phyloP scores from a whole-genome alignment of 163 green algal species.

The Picocystis sp. region DNA sequence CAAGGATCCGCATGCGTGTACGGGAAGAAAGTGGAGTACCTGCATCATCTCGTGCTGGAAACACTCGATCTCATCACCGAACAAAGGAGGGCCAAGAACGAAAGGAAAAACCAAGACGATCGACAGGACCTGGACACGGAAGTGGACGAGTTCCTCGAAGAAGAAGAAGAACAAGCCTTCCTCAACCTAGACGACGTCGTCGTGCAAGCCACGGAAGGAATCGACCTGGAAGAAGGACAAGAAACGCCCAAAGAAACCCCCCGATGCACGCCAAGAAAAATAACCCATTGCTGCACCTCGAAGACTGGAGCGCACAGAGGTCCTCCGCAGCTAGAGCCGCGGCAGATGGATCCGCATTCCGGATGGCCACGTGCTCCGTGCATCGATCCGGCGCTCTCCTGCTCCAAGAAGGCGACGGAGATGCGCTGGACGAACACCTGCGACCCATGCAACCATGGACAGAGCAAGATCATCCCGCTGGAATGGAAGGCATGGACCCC shows the following conservation, averaged over 20 bases:
- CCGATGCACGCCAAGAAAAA: not conserved
- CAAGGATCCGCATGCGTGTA: conserved; percentile 68
- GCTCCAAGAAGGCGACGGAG: conserved; percentile 42
- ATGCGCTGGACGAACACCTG: conserved; percentile 39
- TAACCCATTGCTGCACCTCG: conserved; percentile 36
- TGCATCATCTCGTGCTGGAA: conserved; percentile 59
- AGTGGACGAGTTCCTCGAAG: conserved; percentile 4
- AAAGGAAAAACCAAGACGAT: not conserved
- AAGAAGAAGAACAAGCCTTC: conserved; percentile 23
- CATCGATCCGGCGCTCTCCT: conserved; percentile 59
- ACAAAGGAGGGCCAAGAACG: conserved; percentile 8
- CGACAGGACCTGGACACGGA: not conserved
- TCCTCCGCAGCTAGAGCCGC: not conserved
- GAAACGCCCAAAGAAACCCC: not conserved
- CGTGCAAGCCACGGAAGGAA: conserved; percentile 1
- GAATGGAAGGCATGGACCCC: not conserved
- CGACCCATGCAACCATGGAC: conserved; percentile 3
- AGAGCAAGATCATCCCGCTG: not conserved
- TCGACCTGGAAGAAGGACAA: conserved; percentile 1
- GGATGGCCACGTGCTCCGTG: conserved; percentile 35
- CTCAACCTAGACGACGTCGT: conserved; percentile 30
- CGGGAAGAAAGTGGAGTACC: conserved; percentile 75
- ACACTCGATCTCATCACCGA: conserved; percentile 38
- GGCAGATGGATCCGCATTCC: conserved; percentile 5
- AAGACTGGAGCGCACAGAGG: conserved; percentile 18